Conservation (phyloP, 1,284 basidiomycete species). For the Sanghuangporus baumii region DNA sequence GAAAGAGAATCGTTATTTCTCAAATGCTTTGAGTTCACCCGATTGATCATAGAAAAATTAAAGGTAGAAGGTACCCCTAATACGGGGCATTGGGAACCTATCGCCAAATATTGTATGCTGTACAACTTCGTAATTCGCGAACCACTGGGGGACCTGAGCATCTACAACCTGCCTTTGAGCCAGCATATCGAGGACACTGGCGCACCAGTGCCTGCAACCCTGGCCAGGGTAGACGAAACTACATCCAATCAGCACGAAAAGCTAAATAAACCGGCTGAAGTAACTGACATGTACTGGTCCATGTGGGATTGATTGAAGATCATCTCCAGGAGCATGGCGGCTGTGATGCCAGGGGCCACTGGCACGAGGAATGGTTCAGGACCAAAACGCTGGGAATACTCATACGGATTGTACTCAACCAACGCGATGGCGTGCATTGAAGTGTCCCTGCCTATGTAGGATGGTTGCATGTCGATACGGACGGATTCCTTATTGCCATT, state of each 20-base stretch:
- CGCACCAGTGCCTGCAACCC: neutral
- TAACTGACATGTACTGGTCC: neutral
- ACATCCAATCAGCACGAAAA: neutral
- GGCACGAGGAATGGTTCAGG: neutral
- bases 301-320: neutral
- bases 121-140: neutral
- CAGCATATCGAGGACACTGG: neutral
- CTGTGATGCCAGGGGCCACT: neutral
- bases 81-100: conserved; percentile 24
- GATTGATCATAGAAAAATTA: too few species aligned
- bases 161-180: neutral
- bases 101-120: neutral
- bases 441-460: neutral
- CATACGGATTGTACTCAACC: neutral
- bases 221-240: neutral
- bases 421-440: neutral
- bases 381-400: neutral
- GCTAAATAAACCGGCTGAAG: neutral
- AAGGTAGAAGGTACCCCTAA: conserved; percentile 22
- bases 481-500: neutral
- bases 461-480: neutral
- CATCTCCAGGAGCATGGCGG: neutral
- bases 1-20: too few species aligned
- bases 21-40: too few species aligned
- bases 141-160: neutral